Evolutionary conservation across 2,329 filamentous ascomycete species (phyloP).

Genomic region (Fusarium illudens): DNA sequence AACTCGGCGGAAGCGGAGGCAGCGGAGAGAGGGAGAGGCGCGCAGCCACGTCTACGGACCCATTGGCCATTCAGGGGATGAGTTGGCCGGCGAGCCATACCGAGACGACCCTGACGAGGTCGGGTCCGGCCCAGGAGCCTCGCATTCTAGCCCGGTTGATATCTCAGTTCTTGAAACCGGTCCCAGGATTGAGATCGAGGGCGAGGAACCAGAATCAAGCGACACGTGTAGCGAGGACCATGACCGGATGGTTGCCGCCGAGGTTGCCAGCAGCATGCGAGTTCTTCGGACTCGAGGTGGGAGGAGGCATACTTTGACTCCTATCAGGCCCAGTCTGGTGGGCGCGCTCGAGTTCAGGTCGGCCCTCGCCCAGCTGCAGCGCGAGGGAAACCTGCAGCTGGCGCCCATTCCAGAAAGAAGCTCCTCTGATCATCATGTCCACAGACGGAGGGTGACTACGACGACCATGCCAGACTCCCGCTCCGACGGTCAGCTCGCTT

Average conservation of each 20-base stretch:
- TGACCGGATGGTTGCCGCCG: constrained; percentile 75
- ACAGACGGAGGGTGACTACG: constrained; percentile 41
- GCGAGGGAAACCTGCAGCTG: constrained; percentile 78
- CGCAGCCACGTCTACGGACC: constrained; percentile 76
- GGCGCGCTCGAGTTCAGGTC: constrained; percentile 94
- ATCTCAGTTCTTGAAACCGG: constrained; percentile 56
- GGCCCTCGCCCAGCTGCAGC: constrained; percentile 85
- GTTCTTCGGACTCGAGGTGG: constrained; percentile 73
- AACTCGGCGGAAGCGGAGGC: constrained; percentile 66
- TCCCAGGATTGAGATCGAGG: constrained; percentile 58
- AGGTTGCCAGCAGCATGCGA: constrained; percentile 93
- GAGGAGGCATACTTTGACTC: constrained; percentile 78
- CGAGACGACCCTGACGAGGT: constrained; percentile 63
- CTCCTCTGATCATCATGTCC: constrained; percentile 49
- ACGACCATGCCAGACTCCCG: constrained; percentile 34
- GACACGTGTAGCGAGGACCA: constrained; percentile 63
- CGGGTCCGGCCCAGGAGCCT: constrained; percentile 29
- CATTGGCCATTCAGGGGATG: constrained; percentile 59
- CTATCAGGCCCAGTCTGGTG: constrained; percentile 91
- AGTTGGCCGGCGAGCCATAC: constrained; percentile 66
- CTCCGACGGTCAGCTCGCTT: constrained; percentile 15
- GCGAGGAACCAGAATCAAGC: constrained; percentile 51
- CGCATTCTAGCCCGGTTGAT: constrained; percentile 43
- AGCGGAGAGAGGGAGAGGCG: constrained; percentile 74
- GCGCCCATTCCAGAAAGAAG: constrained; percentile 74